These are phyloP conservation scores for Anethum foeniculum DNA, from an alignment of 140 eudicot genomes.

Conservation along the genomic window DNA sequence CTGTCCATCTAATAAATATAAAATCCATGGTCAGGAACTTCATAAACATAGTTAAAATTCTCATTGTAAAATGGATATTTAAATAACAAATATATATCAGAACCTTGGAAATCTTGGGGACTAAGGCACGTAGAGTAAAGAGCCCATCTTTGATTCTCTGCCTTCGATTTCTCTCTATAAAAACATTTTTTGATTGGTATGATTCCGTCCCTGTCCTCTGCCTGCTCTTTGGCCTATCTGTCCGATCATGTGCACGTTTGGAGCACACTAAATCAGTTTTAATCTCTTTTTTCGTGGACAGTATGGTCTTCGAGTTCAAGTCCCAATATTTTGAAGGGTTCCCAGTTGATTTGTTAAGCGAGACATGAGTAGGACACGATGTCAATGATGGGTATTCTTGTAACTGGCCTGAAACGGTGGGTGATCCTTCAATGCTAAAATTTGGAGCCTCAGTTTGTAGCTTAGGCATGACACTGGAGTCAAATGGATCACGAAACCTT, in stretches of 20 bases:
- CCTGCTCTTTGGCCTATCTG: constrained; percentile 18
- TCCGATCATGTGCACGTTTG: constrained; percentile 7
- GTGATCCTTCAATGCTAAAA: constrained; percentile 31
- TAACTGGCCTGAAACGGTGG: constrained; percentile 39
- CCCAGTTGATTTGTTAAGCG: constrained; percentile 33
- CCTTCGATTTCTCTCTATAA: constrained; percentile 67
- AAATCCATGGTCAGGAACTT: neutral
- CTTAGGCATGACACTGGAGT: constrained; percentile 14
- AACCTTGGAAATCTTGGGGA: constrained; percentile 89
- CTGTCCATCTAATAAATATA: constrained; percentile 50
- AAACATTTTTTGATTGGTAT: constrained; percentile 62
- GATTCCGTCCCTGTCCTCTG: constrained; percentile 32
- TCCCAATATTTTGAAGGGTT: neutral
- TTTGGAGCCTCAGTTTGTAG: constrained; percentile 19
- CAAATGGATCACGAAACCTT: neutral
- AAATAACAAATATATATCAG: neutral
- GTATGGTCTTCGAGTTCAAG: neutral
- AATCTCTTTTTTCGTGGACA: constrained; percentile 5
- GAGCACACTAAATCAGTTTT: neutral
- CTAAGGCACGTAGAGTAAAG: constrained; percentile 62
- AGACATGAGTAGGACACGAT: constrained; percentile 24
- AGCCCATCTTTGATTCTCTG: constrained; percentile 58
- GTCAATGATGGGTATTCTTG: constrained; percentile 19
- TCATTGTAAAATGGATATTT: neutral
- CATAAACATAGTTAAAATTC: neutral